These are phyloP conservation scores for Rosa rugosa DNA, from an alignment of 306 rosid species.

Conservation along the genomic window DNA sequence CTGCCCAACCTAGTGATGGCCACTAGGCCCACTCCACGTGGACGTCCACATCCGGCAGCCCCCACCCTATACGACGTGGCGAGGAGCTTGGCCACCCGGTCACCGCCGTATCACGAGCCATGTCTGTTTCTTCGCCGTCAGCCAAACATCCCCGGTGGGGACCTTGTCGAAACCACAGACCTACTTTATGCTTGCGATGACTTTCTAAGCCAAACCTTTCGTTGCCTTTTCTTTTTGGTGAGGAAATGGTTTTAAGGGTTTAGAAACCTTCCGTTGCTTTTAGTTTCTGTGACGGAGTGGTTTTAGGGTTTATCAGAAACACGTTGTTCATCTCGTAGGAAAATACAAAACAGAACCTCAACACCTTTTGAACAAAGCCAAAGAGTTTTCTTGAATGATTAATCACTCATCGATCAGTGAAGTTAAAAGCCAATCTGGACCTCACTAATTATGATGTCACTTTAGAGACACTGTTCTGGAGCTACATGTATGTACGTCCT, in stretches of 20 bases:
- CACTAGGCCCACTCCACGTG: conserved; percentile 52
- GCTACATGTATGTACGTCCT: neutral
- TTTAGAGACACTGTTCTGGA: conserved; percentile 11
- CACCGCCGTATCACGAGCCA: conserved; percentile 37
- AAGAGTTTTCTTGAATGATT: neutral
- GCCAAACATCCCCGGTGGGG: conserved; percentile 25
- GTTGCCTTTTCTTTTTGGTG: neutral
- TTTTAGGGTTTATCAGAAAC: neutral
- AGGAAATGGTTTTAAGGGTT: neutral
- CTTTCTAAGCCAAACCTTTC: neutral
- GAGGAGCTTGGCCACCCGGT: conserved; percentile 25
- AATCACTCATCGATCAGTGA: neutral
- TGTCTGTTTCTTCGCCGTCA: conserved; percentile 35
- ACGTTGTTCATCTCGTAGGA: neutral
- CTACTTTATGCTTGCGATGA: too few species aligned
- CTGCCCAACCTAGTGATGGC: conserved; percentile 28
- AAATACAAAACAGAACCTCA: neutral
- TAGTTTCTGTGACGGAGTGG: neutral
- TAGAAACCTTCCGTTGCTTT: neutral
- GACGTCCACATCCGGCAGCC: conserved; percentile 37
- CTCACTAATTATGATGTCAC: neutral
- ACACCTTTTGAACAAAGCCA: neutral
- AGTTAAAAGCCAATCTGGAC: conserved; percentile 10
- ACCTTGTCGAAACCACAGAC: conserved; percentile 31
- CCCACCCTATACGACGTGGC: conserved; percentile 31